Evolutionary conservation across 139 green algal genomes (phyloP), one percentile per base, ranked within the genome.

Genomic region (Astrephomene gubernaculifera): DNA sequence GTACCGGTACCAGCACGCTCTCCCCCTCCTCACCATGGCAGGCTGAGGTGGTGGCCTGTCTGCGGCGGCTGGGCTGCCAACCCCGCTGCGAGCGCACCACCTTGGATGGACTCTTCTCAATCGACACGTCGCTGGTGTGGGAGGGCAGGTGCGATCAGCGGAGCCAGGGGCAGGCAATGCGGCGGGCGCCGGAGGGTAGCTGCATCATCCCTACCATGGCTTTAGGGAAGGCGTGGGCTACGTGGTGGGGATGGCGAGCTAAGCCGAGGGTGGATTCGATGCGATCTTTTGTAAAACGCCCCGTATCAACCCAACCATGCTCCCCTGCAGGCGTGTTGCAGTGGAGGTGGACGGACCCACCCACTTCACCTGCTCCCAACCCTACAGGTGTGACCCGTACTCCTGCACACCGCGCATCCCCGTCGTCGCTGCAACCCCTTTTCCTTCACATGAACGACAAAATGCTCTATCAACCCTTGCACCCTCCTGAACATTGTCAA

Each of bases 271-370:
- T 8, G 29, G 54, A 29, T 33, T 21, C 5, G 17, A 31, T 65
- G 17, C 10, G 9, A 8, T 21, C 12, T 33, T 31, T 21, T 8
- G 19, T 65, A 24, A 65, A 65, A 33, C 22, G 54, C 44, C 71
- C 41, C 33, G 36, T 29, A 2, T 57, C 4, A 2, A 2, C 31
- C 49, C n/a, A 8, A 33, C 72, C 72, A 33, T 69, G 14, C 57
- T 35, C 25, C 71, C n/a, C 24, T 54, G 38, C 69, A 89, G 82
- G 78, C 75, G 75, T 22, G 72, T 95, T 17, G 92, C 92, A 12
- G 86, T 95, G 12, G 93, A 95, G 84, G 92, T 92, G 67, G 93
- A 95, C 57, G 93, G 93, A 0, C 90, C 90, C 9, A 76, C 71
- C 27, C 93, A 95, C 85, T 95, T 95, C 83, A 87, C 90, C 12